Base-by-base conservation (phyloP, 257 asterid species). In the Knoxia roxburghii region DNA sequence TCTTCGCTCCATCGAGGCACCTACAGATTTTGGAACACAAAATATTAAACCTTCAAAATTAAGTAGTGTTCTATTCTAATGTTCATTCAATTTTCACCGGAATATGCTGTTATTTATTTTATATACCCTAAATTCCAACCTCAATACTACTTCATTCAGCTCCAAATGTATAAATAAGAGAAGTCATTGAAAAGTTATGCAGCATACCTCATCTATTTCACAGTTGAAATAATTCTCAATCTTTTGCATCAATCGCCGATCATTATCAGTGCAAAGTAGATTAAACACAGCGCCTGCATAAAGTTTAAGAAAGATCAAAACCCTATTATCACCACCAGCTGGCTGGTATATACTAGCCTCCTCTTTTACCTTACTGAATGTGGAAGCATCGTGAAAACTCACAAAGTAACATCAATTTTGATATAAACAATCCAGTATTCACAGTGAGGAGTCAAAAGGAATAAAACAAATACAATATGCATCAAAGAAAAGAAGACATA, bases 191-290 rank as follows among this genome's bases (percentile, higher is more conserved):
- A 48, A 33, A n/a, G 2, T 35, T 20, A 21, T 18, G 64, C 43
- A 59, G 58, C 23, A 1, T 20, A 84, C 96, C 93, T 87, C 88
- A 8, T 70, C 61, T 68, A 75, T 63, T 46, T 56, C 75, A 64
- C 81, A 4, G 56, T 85, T 76, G 65, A 85, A 89, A 78, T 89
- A 69, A 41, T 43, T 71, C 86, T 84, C 89, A 64, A 89, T 87
- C 87, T 84, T 85, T 59, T 51, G 65, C 86, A 84, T 78, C 46
- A 80, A 23, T 63, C 39, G 64, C 32, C 56, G 58, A 26, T 86
- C 93, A 32, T 50, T 67, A n/a, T 73, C 79, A 53, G 26, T 17
- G 17, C 78, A 73, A 9, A 83, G 73, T 72, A 85, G 65, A 77
- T 85, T 85, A 75, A 80, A 85, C 15, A 77, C 84, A 13, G 90